Conservation (phyloP, 805 yeast species). For the Yarrowia divulgata region DNA sequence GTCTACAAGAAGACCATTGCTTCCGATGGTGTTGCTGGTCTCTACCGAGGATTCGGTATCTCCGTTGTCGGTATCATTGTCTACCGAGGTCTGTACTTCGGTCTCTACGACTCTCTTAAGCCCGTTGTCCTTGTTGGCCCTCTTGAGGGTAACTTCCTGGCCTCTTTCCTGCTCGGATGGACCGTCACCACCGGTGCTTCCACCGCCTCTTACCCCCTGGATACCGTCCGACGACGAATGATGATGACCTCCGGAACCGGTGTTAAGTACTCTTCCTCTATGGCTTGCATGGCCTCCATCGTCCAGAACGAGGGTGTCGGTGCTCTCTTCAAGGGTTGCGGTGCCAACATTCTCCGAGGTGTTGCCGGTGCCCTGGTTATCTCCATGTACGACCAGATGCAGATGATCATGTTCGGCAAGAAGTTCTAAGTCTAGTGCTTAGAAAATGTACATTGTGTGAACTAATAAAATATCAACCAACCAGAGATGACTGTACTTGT, state of each 20-base stretch:
- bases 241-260: slow-evolving; percentile 99
- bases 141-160: slow-evolving; percentile 91
- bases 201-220: slow-evolving; percentile 98
- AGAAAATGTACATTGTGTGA: slow-evolving; percentile 34
- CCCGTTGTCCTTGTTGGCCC: slow-evolving; percentile 94
- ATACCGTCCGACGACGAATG: slow-evolving; percentile 99
- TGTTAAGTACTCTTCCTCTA: slow-evolving; percentile 93
- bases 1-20: slow-evolving; percentile 96
- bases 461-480: slow-evolving; percentile 26
- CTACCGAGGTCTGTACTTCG: slow-evolving; percentile 99
- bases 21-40: slow-evolving; percentile 96
- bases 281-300: slow-evolving; percentile 89
- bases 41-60: slow-evolving; percentile 99
- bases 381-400: slow-evolving; percentile 96
- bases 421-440: slow-evolving; percentile 60
- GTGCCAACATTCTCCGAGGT: slow-evolving; percentile 99
- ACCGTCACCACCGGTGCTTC: slow-evolving; percentile 98
- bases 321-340: slow-evolving; percentile 98
- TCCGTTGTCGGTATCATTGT: slow-evolving; percentile 97
- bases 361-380: slow-evolving; percentile 99
- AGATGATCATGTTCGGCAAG: slow-evolving; percentile 94
- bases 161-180: slow-evolving; percentile 97
- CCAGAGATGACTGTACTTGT: too few relatives aligned
- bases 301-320: slow-evolving; percentile 94
- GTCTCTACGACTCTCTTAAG: slow-evolving; percentile 95